A percentile compares a stretch with the other conserved stretches of the same genome.
These are phyloP conservation scores for Alternaria gaisen DNA, from an alignment of 2,329 filamentous ascomycete genomes.

Conservation along the genomic window DNA sequence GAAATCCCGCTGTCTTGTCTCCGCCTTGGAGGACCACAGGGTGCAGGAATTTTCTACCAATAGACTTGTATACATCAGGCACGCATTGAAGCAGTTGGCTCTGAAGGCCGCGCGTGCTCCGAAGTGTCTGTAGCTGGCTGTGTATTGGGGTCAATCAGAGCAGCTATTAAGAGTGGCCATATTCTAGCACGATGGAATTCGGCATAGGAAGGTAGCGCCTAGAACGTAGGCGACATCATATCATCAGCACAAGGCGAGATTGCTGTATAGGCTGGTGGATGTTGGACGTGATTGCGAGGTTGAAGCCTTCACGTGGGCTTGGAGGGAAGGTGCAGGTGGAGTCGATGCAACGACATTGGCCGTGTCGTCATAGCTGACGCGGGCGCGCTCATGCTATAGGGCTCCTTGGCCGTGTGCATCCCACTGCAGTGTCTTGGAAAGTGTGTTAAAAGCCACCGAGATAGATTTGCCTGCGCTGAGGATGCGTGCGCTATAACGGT, in stretches of 20 bases:
- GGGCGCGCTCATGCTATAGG: not conserved
- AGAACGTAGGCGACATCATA: not conserved
- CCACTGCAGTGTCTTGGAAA: not conserved
- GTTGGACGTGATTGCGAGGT: not conserved
- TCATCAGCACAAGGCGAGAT: not conserved
- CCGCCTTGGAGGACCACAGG: constrained; percentile 6
- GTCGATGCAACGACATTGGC: not conserved
- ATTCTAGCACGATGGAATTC: not conserved
- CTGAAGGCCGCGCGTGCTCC: not conserved
- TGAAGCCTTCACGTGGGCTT: not conserved
- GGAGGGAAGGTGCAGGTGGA: not conserved
- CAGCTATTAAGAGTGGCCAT: not conserved
- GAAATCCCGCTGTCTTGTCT: constrained; percentile 17
- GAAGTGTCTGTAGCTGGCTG: not conserved
- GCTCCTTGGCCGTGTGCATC: not conserved
- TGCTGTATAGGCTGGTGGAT: not conserved
- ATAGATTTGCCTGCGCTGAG: not conserved
- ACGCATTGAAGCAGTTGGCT: constrained; percentile 9
- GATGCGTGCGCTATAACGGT: not conserved
- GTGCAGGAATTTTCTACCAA: not conserved
- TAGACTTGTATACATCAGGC: not conserved
- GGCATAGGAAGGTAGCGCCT: not conserved
- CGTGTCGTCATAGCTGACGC: constrained; percentile 4
- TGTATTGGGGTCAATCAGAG: not conserved
- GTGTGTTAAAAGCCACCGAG: not conserved